Percentiles rank a stretch among this genome's conserved stretches.
Conservation (phyloP, 306 rosid species). For the Rosa rugosa region DNA sequence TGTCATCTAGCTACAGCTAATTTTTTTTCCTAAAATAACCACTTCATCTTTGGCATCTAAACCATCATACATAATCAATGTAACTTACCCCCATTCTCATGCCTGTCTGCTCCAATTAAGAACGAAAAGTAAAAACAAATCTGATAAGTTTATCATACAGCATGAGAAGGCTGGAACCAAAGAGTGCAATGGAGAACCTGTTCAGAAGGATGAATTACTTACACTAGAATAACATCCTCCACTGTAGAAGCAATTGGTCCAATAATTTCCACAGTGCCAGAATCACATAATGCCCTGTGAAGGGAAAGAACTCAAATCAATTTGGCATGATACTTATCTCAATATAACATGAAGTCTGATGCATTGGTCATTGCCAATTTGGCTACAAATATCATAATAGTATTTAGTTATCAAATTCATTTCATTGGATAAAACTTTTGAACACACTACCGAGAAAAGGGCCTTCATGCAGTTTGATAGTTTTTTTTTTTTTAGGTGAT, state of each 20-base stretch:
- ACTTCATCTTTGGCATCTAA: neutral
- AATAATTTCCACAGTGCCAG: conserved; percentile 91
- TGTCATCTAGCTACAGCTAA: neutral
- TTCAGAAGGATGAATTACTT: conserved; percentile 37
- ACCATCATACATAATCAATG: neutral
- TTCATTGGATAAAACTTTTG: neutral
- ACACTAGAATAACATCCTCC: conserved; percentile 94
- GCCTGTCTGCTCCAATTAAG: neutral
- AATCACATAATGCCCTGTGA: conserved; percentile 73
- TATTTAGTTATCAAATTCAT: neutral
- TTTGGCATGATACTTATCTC: neutral
- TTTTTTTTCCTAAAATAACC: neutral
- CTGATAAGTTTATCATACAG: conserved; percentile 2
- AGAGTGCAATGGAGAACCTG: neutral
- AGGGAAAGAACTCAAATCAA: conserved; percentile 11
- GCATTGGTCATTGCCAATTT: neutral
- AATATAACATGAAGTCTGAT: neutral
- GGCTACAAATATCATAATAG: neutral
- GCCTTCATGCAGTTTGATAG: neutral
- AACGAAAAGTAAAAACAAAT: neutral
- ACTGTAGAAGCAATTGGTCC: conserved; percentile 92
- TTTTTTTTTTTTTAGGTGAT: neutral
- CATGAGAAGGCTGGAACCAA: neutral
- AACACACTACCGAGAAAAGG: too few species aligned
- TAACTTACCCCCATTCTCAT: neutral